Evolutionary conservation across 2,329 filamentous ascomycete species (phyloP), one percentile per base, ranked within the genome.

Genomic region (Colletotrichum lentis): DNA sequence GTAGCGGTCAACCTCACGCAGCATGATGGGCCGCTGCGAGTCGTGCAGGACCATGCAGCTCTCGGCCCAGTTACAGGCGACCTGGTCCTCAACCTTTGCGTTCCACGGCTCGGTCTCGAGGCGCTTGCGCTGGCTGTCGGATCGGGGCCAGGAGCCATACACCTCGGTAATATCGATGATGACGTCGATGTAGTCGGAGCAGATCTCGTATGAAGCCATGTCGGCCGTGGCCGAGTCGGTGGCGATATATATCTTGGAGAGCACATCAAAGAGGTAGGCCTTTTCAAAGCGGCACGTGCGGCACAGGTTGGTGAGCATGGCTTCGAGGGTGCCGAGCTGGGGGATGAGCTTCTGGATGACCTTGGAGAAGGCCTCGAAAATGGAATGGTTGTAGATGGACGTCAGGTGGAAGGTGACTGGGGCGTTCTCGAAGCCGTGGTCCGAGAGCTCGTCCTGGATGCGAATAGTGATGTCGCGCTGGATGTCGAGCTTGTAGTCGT

Each of bases 241-340:
- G 0, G 96, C 96, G 73, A 99, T 97, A 81, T 99, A 99, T 70
- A 99, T 97, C 82, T 99, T 99, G 80, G 93, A 97, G 73, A 97
- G 87, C 10, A 98, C 94, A 76, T 99, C 96, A 77, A 99, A 99
- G 7, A 99, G 88, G 78, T 99, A 99, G 3, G 94, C 95, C 80
- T 99, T 99, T 77, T 98, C 94, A 77, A 99, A 97, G 55, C 93
- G 91, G 76, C 94, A 98, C 16, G 93, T 96, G 69, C 92, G 93
- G 81, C 93, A 96, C 49, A 99, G 87, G 72, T 95, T 96, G 75
- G 96, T 97, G 74, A 99, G 90, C 79, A 99, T 88, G 58, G 94
- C 91, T 80, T 99, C 96, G 64, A 99, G 88, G 31, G 94, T 96
- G 6, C 94, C 93, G 8, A 99, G 87, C 70, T 97, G 92, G 0